Evolutionary conservation across 2,329 filamentous ascomycete species (phyloP), one percentile per base, ranked within the genome.

Genomic region (Nothomitra cinnamomea): DNA sequence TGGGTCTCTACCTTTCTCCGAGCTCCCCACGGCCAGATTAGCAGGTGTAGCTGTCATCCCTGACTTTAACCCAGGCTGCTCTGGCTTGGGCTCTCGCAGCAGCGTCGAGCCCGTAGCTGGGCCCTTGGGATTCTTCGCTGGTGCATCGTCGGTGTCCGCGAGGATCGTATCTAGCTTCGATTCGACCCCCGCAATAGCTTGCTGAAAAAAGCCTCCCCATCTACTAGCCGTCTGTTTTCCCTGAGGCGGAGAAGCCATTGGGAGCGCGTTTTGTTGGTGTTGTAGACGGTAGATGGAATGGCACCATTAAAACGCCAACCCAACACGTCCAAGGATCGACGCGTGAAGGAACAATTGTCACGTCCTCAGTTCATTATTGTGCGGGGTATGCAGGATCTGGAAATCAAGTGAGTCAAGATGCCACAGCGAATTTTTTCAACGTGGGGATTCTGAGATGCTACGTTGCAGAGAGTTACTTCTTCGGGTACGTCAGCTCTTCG

Each of bases 131-230:
- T 12, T 35, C 22, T n/a, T 41, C 10, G 13, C n/a, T 12, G 19
- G 2, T 32, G 67, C 66, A 49, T 78, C 77, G 43, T 83, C 80
- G 54, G 86, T 81, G 59, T 95, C 89, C 53, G 87, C 81, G 56
- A 98, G 76, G 55, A 98, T 94, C 51, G 79, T 89, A 66, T 98
- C 92, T 56, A 98, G 77, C 43, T 86, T 82, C 56, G 89, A 94
- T 70, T 98, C 92, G 55, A 98, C 85, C 56, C 89, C 89, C 53
- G 89, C 88, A 56, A 96, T 87, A 58, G 90, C 89, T 67, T 90
- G 87, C 59, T 88, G 85, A 56, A 95, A 76, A 64, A 95, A 83
- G 32, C 65, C 67, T 54, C 69, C 67, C 68, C 69, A 70, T 59
- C 67, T 55, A 52, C 55, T 53, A 25, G 50, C 24, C 2, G 43